Evolutionary conservation across 345 rosid genomes (phyloP), one percentile per base, ranked within the genome.

Genomic region (Erysimum cheiranthoides): DNA sequence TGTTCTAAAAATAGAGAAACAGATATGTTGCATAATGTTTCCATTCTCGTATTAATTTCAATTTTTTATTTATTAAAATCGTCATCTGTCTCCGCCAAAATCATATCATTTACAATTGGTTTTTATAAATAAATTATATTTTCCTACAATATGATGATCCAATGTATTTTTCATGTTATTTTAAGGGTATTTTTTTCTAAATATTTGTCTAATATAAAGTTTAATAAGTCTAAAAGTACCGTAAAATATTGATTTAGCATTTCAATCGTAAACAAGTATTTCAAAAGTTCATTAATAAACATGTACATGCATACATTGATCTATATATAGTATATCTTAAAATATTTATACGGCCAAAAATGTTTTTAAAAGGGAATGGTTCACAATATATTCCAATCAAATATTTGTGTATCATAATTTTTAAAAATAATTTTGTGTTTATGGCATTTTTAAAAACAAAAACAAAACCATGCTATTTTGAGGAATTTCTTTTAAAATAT

Each of bases 1-100:
- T 65, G 13, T 65, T 57, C 71, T 73, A 42, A 18, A 73, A 40
- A 21, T 21, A 64, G 28, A 42, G 38, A 73, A 43, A 54, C 71
- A 18, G 1, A 18, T 43, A 7, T 31, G 21, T 13, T 32, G 59
- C 42, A 40, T 10, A 28, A 14, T 9, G 7, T 34, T 8, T 17
- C 54, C 54, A n/a, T 66, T 57, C 11, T 32, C 18, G 27, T 52
- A 11, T 12, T 53, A 13, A 68, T 6, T 36, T 53, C 49, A 8
- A 11, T 10, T 10, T 34, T 6, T 3, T 21, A 5, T 57, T n/a
- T 14, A 21, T 10, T 16, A 18, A 34, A 59, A 50, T 9, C 31
- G 3, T 21, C 31, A 16, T 46, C 11, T 32, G 34, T 32, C 34
- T 32, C 5, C 27, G 30, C 8, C 25, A 21, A 21, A 21, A 21